Evolutionary conservation across 768 basidiomycete genomes (phyloP).

Genomic region (Agaricus sinodeliciosus): DNA sequence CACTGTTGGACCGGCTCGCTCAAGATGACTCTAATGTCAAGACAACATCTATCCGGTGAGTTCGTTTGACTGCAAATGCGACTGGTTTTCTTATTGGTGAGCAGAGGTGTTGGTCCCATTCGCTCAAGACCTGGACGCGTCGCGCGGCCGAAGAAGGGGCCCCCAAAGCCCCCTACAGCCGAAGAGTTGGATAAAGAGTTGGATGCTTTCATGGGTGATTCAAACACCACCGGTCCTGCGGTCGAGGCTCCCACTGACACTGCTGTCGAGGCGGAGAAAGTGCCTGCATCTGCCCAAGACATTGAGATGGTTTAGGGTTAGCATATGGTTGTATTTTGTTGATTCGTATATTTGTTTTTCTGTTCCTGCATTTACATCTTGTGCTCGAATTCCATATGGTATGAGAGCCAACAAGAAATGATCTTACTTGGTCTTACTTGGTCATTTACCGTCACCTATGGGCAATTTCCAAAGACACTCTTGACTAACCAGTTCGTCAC

Average conservation of each 20-base stretch:
- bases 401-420: too few relatives aligned
- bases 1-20: conserved; percentile 60
- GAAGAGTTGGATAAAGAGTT: conserved; percentile 86
- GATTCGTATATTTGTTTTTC: conserved; percentile 10
- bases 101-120: conserved; percentile 37
- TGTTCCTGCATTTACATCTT: background rate
- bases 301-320: conserved; percentile 39
- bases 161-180: conserved; percentile 58
- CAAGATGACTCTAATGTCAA: conserved; percentile 35
- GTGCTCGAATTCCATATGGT: too few relatives aligned
- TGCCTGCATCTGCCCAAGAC: conserved; percentile 28
- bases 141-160: conserved; percentile 14
- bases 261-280: conserved; percentile 3
- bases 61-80: background rate
- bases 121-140: conserved; percentile 35
- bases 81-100: too few relatives aligned
- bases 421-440: too few relatives aligned
- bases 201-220: conserved; percentile 78
- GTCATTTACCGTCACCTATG: too few relatives aligned
- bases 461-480: too few relatives aligned
- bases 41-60: conserved; percentile 15
- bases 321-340: conserved; percentile 1
- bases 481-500: too few relatives aligned
- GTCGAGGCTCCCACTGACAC: conserved; percentile 6
- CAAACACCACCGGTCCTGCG: conserved; percentile 15